phyloP scores from a whole-genome alignment of 345 rosid species.

The Lenwebbia sp. region DNA sequence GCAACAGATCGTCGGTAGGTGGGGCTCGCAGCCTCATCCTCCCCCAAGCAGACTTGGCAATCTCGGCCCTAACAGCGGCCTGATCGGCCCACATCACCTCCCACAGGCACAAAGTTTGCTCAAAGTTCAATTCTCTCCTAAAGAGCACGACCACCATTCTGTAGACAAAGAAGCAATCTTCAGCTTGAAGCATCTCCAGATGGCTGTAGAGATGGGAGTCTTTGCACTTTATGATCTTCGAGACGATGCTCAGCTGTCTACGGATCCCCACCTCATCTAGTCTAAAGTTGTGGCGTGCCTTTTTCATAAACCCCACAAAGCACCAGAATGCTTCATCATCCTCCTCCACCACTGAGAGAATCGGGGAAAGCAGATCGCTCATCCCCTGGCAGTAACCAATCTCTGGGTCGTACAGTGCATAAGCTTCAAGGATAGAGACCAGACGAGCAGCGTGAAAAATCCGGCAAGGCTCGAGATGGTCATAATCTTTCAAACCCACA shows the following conservation, averaged over 20 bases:
- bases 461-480: conserved; percentile 72
- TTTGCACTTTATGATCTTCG: conserved; percentile 79
- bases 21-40: conserved; percentile 83
- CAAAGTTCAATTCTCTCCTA: conserved; percentile 70
- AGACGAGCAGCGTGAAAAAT: conserved; percentile 81
- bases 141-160: conserved; percentile 93
- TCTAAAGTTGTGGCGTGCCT: conserved; percentile 86
- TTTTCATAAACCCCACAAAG: conserved; percentile 88
- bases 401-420: conserved; percentile 72
- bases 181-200: conserved; percentile 85
- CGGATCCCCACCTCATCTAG: conserved; percentile 92
- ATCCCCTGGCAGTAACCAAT: conserved; percentile 94
- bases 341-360: conserved; percentile 66
- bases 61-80: conserved; percentile 70
- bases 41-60: conserved; percentile 72
- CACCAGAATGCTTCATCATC: conserved; percentile 89
- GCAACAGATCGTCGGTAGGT: conserved; percentile 81
- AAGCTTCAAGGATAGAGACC: conserved; percentile 84
- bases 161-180: conserved; percentile 89
- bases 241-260: conserved; percentile 64
- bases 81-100: conserved; percentile 99
- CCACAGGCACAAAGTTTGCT: conserved; percentile 91
- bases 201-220: conserved; percentile 74
- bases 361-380: conserved; percentile 89
- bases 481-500: conserved; percentile 69